A percentile compares a stretch with the other conserved stretches of the same genome.
phyloP scores from a whole-genome alignment of 257 asterid species.

The Mentha longifolia region DNA sequence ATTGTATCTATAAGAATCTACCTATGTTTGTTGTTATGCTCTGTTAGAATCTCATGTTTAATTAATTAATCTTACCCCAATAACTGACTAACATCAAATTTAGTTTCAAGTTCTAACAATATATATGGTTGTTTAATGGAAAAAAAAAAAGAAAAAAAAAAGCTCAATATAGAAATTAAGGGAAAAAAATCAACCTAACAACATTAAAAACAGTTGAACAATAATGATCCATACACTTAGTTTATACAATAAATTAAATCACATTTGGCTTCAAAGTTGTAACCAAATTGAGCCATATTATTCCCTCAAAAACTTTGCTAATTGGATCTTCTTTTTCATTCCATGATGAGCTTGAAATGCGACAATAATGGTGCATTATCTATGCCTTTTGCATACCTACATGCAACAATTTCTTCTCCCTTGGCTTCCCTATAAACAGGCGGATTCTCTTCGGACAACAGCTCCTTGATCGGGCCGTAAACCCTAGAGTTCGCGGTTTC shows the following conservation, averaged over 20 bases:
- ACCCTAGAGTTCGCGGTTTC: not conserved
- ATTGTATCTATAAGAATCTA: too few relatives aligned
- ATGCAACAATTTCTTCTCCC: not conserved
- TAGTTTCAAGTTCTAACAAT: too few relatives aligned
- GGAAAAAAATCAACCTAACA: not conserved
- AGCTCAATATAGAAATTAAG: too few relatives aligned
- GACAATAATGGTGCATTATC: conserved; percentile 3
- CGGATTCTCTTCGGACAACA: conserved; percentile 34
- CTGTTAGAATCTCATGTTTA: too few relatives aligned
- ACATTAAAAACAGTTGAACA: not conserved
- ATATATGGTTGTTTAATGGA: too few relatives aligned
- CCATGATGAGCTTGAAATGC: conserved; percentile 1
- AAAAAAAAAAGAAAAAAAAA: too few relatives aligned
- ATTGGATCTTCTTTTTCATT: not conserved
- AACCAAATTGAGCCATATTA: too few relatives aligned
- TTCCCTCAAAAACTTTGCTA: too few relatives aligned
- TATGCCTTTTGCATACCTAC: not conserved
- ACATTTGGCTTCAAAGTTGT: not conserved
- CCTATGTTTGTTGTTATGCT: too few relatives aligned
- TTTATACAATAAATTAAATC: not conserved
- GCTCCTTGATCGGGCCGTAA: conserved; percentile 37
- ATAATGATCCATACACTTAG: not conserved
- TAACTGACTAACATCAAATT: too few relatives aligned
- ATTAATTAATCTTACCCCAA: too few relatives aligned
- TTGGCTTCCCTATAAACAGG: conserved; percentile 7